Conservation (phyloP, 352 stramenopile genomes). For the Aphanomyces euteiches region DNA sequence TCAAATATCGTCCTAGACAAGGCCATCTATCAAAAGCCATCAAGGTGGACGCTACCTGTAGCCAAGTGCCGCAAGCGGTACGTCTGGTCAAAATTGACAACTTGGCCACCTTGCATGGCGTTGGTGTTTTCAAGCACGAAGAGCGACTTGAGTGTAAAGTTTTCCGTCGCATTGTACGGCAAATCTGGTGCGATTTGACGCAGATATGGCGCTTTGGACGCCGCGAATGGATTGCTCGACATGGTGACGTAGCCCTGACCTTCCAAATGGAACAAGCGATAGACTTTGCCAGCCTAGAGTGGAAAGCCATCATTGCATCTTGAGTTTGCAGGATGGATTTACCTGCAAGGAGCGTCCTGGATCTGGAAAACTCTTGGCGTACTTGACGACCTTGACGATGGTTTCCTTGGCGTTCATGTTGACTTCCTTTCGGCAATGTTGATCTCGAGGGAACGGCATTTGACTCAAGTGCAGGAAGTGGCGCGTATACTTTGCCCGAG, state of each 20-base stretch:
- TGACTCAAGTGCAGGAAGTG: slow-evolving; percentile 25
- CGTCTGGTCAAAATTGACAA: slow-evolving; percentile 12
- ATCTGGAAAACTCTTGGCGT: not conserved
- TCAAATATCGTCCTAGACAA: slow-evolving; percentile 10
- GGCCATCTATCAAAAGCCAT: too few relatives aligned
- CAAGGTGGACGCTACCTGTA: slow-evolving; percentile 1
- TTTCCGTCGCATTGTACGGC: slow-evolving; percentile 12
- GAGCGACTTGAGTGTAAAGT: slow-evolving; percentile 26
- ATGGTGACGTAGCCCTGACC: slow-evolving; percentile 27
- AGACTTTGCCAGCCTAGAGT: slow-evolving; percentile 26
- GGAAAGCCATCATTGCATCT: not conserved
- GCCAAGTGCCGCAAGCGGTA: slow-evolving; percentile 26
- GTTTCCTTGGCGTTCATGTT: slow-evolving; percentile 30
- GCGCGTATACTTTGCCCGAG: slow-evolving; percentile 24
- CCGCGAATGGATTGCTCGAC: slow-evolving; percentile 16
- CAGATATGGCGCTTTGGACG: slow-evolving; percentile 22
- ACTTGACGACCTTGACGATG: slow-evolving; percentile 25
- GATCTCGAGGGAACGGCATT: slow-evolving; percentile 14
- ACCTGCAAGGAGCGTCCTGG: slow-evolving; percentile 14
- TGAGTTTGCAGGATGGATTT: not conserved
- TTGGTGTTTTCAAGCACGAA: slow-evolving; percentile 24
- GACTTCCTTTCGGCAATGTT: slow-evolving; percentile 11
- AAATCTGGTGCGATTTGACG: slow-evolving; percentile 12
- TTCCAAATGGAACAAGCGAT: slow-evolving; percentile 26
- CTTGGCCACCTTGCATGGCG: slow-evolving; percentile 10